Percentiles rank a stretch among this genome's conserved stretches.
Conservation (phyloP, 805 yeast species). For the Wickerhamiella dianesei region DNA sequence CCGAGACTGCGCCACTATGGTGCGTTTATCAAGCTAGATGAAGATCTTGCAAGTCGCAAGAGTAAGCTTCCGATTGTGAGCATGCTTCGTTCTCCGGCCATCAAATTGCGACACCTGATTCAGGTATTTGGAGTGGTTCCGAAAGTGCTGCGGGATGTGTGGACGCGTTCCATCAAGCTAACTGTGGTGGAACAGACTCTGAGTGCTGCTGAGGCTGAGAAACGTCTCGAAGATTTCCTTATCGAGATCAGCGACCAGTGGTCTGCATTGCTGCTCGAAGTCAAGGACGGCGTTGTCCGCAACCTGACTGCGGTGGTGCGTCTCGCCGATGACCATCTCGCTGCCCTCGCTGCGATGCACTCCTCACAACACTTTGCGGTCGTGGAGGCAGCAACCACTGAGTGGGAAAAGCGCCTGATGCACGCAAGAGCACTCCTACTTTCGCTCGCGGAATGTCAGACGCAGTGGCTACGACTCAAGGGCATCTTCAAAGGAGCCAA, state of each 20-base stretch:
- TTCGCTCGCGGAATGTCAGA: conserved; percentile 70
- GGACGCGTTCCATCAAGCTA: conserved; percentile 37
- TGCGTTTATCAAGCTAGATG: conserved; percentile 50
- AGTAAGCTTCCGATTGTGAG: conserved; percentile 11
- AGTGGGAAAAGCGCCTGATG: conserved; percentile 45
- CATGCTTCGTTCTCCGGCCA: conserved; percentile 26
- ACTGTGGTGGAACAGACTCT: conserved; percentile 35
- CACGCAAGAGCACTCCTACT: conserved; percentile 40
- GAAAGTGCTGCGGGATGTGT: conserved; percentile 40
- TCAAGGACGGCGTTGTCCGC: conserved; percentile 41
- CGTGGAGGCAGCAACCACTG: conserved; percentile 45
- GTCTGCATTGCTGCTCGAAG: conserved; percentile 39
- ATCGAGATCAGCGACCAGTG: conserved; percentile 40
- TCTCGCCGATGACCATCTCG: conserved; percentile 45
- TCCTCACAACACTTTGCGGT: conserved; percentile 46
- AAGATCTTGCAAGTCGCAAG: conserved; percentile 30
- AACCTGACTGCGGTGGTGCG: conserved; percentile 57
- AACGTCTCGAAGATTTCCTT: conserved; percentile 46
- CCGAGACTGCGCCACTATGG: conserved; percentile 48
- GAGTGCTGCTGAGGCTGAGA: conserved; percentile 60
- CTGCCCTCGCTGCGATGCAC: conserved; percentile 53
- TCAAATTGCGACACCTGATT: conserved; percentile 59
- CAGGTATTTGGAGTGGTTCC: conserved; percentile 25
- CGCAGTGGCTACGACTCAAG: conserved; percentile 76
- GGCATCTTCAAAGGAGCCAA: conserved; percentile 41